Evolutionary conservation across 805 yeast species (phyloP), one percentile per base, ranked within the genome.

Genomic region (Yarrowia sp.): DNA sequence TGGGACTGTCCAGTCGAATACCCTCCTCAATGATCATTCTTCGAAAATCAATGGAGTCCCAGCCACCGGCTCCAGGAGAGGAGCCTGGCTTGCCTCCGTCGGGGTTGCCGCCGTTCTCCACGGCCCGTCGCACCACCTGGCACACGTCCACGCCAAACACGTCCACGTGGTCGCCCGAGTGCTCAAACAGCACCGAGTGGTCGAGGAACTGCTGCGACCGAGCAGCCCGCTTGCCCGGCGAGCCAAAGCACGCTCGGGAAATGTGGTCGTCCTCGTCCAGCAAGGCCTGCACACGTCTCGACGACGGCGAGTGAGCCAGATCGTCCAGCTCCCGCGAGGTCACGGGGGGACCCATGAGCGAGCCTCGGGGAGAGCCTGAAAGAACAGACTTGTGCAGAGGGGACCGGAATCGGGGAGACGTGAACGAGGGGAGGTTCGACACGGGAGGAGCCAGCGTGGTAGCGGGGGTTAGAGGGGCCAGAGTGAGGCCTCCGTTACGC

Each of bases 91-190:
- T 48, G 48, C 38, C 55, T 4, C 55, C 67, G 22, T 61, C 67
- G 10, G 35, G 1, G 32, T 26, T 26, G 19, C 45, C 67, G 16
- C 55, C 50, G 40, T 50, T 64, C 59, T 78, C 82, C 46, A 80
- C 81, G 8, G 84, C 86, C n/a, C 85, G 75, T 69, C 80, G 76
- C 5, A 83, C 81, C 32, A 83, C 84, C 49, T 84, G 80, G 71
- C 84, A 82, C 42, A 85, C 79, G 74, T 86, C 89, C 59, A 86
- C 87, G 10, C 89, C 89, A 75, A 85, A 85, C 48, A 85, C 81
- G 74, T 86, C 68, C 15, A 49, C 59, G 19, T 50, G 59, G 41
- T 64, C 68, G 32, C 42, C 46, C 12, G 68, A 16, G 59, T 64
- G 59, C 48, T 64, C 48, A 36, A 41, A 64, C 52, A 73, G 71